phyloP scores from a whole-genome alignment of 495 filamentous ascomycete genomes.

The Cercophora newfieldiana region DNA sequence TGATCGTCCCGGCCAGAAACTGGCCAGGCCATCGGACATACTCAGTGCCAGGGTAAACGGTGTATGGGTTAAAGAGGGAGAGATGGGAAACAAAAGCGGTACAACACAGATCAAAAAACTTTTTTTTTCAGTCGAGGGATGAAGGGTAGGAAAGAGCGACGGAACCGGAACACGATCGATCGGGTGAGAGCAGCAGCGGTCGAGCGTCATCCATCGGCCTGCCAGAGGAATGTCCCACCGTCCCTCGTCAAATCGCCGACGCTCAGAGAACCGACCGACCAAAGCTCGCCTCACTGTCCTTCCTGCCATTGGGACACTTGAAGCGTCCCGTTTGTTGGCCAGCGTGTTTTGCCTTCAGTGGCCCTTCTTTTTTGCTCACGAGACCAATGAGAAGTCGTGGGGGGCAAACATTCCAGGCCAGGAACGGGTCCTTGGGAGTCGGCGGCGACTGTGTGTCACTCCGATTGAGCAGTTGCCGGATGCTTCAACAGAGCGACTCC shows the following conservation, averaged over 20 bases:
- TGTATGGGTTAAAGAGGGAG: not conserved
- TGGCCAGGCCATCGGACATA: conserved; percentile 40
- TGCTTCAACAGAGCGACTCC: not conserved
- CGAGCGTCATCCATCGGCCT: conserved; percentile 3
- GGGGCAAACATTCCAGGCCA: not conserved
- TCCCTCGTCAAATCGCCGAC: not conserved
- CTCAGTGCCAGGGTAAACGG: conserved; percentile 18
- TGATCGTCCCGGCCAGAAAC: conserved; percentile 33
- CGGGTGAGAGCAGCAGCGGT: not conserved
- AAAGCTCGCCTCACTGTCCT: conserved; percentile 12
- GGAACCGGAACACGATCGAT: not conserved
- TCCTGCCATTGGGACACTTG: not conserved
- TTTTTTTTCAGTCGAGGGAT: not conserved
- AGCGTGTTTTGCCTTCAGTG: conserved; percentile 18
- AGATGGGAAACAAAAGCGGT: not conserved
- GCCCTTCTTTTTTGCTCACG: not conserved
- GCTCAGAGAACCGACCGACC: not conserved
- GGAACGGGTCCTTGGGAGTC: not conserved
- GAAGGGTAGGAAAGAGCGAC: not conserved
- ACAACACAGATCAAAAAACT: not conserved
- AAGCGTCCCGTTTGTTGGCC: conserved; percentile 12
- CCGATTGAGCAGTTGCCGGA: not conserved
- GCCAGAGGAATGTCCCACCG: not conserved
- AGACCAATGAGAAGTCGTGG: conserved; percentile 4
- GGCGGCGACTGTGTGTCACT: not conserved